Evolutionary conservation across 768 basidiomycete genomes (phyloP).

Genomic region (Plicaturopsis crispa): DNA sequence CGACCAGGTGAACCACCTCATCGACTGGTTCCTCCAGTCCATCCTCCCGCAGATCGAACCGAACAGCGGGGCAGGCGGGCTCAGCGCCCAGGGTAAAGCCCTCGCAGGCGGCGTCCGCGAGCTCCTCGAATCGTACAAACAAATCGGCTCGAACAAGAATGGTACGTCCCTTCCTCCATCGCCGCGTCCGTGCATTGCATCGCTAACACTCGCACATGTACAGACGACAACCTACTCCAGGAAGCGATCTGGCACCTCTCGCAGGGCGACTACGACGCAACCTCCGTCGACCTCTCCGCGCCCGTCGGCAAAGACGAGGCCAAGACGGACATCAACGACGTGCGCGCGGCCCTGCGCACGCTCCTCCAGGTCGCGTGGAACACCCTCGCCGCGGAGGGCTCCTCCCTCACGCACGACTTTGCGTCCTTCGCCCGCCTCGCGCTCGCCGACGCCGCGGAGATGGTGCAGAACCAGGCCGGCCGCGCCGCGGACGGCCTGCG

Average conservation of each 20-base stretch:
- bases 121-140: slow-evolving; percentile 52
- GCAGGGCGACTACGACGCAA: slow-evolving; percentile 39
- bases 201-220: slow-evolving; percentile 1
- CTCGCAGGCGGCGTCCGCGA: slow-evolving; percentile 43
- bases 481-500: slow-evolving; percentile 45
- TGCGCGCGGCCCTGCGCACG: slow-evolving; percentile 42
- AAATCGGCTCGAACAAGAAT: slow-evolving; percentile 49
- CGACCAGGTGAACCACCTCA: slow-evolving; percentile 41
- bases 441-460: slow-evolving; percentile 59
- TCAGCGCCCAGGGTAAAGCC: slow-evolving; percentile 48
- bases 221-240: slow-evolving; percentile 62
- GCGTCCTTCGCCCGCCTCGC: slow-evolving; percentile 58
- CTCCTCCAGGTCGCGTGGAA: slow-evolving; percentile 47
- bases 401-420: slow-evolving; percentile 50
- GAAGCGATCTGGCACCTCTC: slow-evolving; percentile 59
- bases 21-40: slow-evolving; percentile 48
- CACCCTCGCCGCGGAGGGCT: slow-evolving; percentile 44
- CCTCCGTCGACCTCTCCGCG: slow-evolving; percentile 22
- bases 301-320: slow-evolving; percentile 36
- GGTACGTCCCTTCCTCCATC: slow-evolving; percentile 21
- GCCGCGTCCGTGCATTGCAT: neutral
- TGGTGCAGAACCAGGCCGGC: slow-evolving; percentile 44
- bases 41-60: slow-evolving; percentile 40
- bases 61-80: slow-evolving; percentile 25
- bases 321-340: slow-evolving; percentile 37